These are phyloP conservation scores for Scolecobasidium constrictum DNA, from an alignment of 2,329 filamentous ascomycete species.

Conservation along the genomic window DNA sequence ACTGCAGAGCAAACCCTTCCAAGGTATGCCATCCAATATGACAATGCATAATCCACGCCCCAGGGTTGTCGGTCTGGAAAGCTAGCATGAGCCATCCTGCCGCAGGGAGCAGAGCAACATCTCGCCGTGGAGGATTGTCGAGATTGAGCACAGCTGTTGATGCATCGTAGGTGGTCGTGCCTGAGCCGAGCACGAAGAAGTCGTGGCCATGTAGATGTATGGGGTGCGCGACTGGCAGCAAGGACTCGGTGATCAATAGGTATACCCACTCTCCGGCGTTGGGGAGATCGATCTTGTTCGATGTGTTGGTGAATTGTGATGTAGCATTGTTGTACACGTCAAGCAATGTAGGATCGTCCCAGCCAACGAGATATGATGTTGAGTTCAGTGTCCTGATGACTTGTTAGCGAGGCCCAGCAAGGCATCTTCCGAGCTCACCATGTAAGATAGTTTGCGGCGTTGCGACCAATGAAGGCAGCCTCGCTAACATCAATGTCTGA, in stretches of 20 bases:
- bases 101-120: conserved; percentile 21
- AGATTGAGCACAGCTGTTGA: conserved; percentile 16
- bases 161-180: conserved; percentile 16
- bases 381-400: conserved; percentile 27
- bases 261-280: conserved; percentile 11
- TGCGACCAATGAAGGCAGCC: conserved; percentile 21
- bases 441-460: conserved; percentile 23
- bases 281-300: conserved; percentile 15
- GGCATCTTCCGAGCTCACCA: too few species aligned
- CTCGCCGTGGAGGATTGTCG: conserved; percentile 21
- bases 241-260: conserved; percentile 8
- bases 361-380: conserved; percentile 27
- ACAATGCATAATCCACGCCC: conserved; percentile 26
- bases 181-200: conserved; percentile 20
- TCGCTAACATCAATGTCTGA: conserved; percentile 21
- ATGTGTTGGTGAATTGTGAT: conserved; percentile 25
- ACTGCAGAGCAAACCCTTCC: conserved; percentile 11
- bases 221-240: conserved; percentile 8
- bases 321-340: conserved; percentile 25
- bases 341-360: conserved; percentile 27
- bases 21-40: conserved; percentile 26
- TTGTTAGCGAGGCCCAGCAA: too few species aligned
- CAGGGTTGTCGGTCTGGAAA: conserved; percentile 25
- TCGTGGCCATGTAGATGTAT: conserved; percentile 18
- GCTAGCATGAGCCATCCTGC: conserved; percentile 23